phyloP scores from a whole-genome alignment of 768 basidiomycete genomes.

The Pisolithus marmoratus region DNA sequence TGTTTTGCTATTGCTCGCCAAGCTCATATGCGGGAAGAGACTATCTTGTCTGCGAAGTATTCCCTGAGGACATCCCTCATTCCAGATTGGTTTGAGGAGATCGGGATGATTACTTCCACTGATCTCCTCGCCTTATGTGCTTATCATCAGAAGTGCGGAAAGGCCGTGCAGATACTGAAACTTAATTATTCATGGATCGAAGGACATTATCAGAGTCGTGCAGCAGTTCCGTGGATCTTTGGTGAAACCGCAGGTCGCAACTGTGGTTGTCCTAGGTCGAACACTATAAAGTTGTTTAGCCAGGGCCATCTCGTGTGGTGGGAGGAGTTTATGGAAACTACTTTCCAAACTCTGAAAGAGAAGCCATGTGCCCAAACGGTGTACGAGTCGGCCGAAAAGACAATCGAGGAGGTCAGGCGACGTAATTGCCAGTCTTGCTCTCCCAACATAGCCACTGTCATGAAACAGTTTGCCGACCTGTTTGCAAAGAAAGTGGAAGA shows the following conservation, averaged over 20 bases:
- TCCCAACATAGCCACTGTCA: constrained; percentile 1
- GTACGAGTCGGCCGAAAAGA: background rate
- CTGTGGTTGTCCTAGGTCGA: background rate
- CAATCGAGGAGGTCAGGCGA: background rate
- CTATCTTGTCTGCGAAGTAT: constrained; percentile 22
- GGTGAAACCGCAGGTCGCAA: background rate
- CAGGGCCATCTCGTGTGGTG: constrained; percentile 11
- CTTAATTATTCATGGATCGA: constrained; percentile 9
- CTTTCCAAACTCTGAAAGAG: constrained; percentile 9
- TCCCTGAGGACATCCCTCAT: constrained; percentile 22
- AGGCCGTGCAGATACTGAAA: constrained; percentile 6
- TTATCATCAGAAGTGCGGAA: constrained; percentile 15
- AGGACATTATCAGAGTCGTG: constrained; percentile 1
- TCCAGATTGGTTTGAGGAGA: constrained; percentile 19
- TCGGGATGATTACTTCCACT: constrained; percentile 19
- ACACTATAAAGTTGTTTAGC: background rate
- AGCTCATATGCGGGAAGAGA: constrained; percentile 18
- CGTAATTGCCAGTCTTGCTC: constrained; percentile 1
- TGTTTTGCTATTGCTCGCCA: constrained; percentile 28
- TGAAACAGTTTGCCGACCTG: constrained; percentile 10
- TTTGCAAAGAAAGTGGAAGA: constrained; percentile 9
- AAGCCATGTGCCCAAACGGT: constrained; percentile 13
- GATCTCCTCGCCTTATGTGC: constrained; percentile 20
- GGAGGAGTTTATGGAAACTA: constrained; percentile 14
- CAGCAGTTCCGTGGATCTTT: background rate